Evolutionary conservation across 208 protist species (phyloP).

Genomic region (Trichomonas vaginalis): DNA sequence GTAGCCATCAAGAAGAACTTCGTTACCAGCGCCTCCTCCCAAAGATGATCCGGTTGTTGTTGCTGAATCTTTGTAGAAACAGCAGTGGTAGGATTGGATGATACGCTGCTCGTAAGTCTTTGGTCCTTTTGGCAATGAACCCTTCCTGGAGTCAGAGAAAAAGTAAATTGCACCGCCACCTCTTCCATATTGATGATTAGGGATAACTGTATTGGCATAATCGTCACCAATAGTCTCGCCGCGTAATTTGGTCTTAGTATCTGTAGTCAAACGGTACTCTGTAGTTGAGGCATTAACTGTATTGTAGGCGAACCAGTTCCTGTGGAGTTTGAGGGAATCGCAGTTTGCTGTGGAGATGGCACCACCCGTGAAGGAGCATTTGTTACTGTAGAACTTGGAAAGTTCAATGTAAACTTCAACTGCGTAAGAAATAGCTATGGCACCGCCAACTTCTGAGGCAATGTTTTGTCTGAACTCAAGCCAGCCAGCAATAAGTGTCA

Average conservation of each 20-base stretch:
- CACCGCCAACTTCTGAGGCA: not conserved
- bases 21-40: not conserved
- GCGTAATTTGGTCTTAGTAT: not conserved
- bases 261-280: not conserved
- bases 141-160: not conserved
- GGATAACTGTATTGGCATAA: not conserved
- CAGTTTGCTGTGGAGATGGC: not conserved
- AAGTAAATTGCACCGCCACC: not conserved
- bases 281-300: not conserved
- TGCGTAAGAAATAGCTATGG: not conserved
- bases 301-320: not conserved
- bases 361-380: not conserved
- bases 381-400: not conserved
- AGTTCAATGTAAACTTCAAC: not conserved
- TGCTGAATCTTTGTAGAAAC: not conserved
- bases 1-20: not conserved
- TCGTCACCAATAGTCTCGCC: not conserved
- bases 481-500: not conserved
- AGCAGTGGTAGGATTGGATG: not conserved
- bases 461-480: not conserved
- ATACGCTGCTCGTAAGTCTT: not conserved
- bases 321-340: not conserved
- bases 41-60: not conserved
- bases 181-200: not conserved
- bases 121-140: not conserved